Evolutionary conservation across 2,329 filamentous ascomycete genomes (phyloP).

Genomic region (Coniochaeta ligniaria): DNA sequence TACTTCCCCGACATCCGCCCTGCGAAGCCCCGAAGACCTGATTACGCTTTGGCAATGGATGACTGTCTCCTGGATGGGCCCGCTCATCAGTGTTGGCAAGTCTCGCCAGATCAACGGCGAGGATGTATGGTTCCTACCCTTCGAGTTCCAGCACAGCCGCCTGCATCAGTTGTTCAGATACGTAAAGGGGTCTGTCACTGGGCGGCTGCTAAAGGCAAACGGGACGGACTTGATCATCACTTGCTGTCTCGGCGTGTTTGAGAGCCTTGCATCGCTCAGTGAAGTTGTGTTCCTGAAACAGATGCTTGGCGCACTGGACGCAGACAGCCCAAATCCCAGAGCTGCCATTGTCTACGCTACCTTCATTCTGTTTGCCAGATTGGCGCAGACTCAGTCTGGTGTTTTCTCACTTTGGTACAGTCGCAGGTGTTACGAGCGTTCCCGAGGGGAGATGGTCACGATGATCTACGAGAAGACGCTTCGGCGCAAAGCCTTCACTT

Average conservation of each 20-base stretch:
- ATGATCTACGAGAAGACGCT: slow-evolving; percentile 77
- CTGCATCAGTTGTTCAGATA: slow-evolving; percentile 70
- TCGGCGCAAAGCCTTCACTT: slow-evolving; percentile 50
- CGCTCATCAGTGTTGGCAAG: slow-evolving; percentile 60
- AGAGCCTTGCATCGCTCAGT: slow-evolving; percentile 47
- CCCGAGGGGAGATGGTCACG: slow-evolving; percentile 77
- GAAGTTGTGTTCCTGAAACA: slow-evolving; percentile 66
- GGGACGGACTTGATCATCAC: slow-evolving; percentile 70
- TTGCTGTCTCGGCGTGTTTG: slow-evolving; percentile 54
- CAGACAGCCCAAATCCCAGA: slow-evolving; percentile 37
- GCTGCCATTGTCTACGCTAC: slow-evolving; percentile 60
- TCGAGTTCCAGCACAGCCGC: slow-evolving; percentile 72
- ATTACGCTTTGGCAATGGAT: slow-evolving; percentile 77
- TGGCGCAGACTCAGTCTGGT: slow-evolving; percentile 56
- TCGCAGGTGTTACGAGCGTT: slow-evolving; percentile 77
- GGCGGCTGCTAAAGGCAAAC: slow-evolving; percentile 66
- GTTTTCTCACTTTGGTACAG: slow-evolving; percentile 74
- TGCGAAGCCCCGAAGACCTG: slow-evolving; percentile 75
- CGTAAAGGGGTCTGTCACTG: slow-evolving; percentile 64
- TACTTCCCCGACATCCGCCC: slow-evolving; percentile 42
- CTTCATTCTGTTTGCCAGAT: slow-evolving; percentile 51
- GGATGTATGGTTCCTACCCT: slow-evolving; percentile 75
- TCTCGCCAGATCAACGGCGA: slow-evolving; percentile 63
- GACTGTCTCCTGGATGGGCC: slow-evolving; percentile 74
- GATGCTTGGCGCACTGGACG: slow-evolving; percentile 60